Conservation (phyloP, 345 rosid species). For the Raphanus raphanistrum region DNA sequence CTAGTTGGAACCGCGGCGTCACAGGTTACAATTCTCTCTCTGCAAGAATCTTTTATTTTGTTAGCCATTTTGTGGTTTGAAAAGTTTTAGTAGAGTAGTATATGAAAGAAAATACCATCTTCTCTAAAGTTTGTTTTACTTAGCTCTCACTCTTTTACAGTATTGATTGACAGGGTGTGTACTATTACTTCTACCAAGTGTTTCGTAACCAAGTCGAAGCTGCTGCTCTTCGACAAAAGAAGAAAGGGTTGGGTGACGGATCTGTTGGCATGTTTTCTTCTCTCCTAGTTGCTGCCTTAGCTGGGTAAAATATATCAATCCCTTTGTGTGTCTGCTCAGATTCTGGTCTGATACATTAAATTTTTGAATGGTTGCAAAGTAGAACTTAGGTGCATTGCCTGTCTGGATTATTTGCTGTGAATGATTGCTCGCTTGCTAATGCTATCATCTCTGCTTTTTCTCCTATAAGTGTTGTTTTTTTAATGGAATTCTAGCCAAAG, state of each 20-base stretch:
- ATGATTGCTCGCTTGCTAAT: conserved; percentile 4
- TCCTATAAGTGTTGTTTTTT: conserved; percentile 7
- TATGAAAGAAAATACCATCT: neutral
- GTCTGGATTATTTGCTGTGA: conserved; percentile 5
- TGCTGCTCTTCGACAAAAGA: conserved; percentile 54
- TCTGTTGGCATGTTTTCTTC: conserved; percentile 94
- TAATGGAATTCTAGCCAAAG: neutral
- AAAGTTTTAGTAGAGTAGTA: neutral
- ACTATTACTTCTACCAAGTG: conserved; percentile 99
- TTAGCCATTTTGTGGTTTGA: neutral
- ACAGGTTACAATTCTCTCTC: conserved; percentile 54
- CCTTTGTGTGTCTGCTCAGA: neutral
- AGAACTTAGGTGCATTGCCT: neutral
- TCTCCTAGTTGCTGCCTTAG: conserved; percentile 85
- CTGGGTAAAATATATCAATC: conserved; percentile 59
- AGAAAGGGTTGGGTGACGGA: conserved; percentile 87
- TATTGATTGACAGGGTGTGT: conserved; percentile 71
- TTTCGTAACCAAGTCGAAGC: conserved; percentile 88
- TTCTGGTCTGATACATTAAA: neutral
- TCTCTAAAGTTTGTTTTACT: conserved; percentile 29
- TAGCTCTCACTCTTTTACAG: conserved; percentile 30
- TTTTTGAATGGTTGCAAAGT: neutral
- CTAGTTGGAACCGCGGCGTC: conserved; percentile 89
- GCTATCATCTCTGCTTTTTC: conserved; percentile 11
- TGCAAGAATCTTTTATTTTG: neutral